Percentiles rank a stretch among this genome's conserved stretches.
phyloP scores from a whole-genome alignment of 306 rosid genomes.

The Comarum palustre region DNA sequence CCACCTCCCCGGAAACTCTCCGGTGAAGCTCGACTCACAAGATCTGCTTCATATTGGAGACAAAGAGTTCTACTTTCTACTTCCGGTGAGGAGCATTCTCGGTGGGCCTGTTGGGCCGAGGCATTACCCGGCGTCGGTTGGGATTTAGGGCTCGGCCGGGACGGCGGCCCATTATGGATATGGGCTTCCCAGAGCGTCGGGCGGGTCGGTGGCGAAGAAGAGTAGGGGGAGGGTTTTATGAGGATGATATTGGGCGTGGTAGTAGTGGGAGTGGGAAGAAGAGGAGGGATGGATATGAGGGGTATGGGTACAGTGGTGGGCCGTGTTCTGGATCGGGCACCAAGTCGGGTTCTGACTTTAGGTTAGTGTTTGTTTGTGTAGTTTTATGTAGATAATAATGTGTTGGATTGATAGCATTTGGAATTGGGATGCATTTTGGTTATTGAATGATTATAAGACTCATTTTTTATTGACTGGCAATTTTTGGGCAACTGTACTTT shows the following conservation, averaged over 20 bases:
- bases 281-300: constrained; percentile 71
- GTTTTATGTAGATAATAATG: not conserved
- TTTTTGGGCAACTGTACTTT: not conserved
- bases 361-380: constrained; percentile 44
- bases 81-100: constrained; percentile 74
- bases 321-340: constrained; percentile 51
- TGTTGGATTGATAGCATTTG: not conserved
- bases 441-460: not conserved
- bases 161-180: constrained; percentile 51
- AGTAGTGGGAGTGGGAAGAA: constrained; percentile 66
- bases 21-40: constrained; percentile 93
- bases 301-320: constrained; percentile 53
- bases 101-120: constrained; percentile 56
- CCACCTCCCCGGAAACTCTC: constrained; percentile 86
- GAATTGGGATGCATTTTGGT: not conserved
- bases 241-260: constrained; percentile 51
- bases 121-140: constrained; percentile 34
- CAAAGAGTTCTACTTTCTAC: constrained; percentile 81
- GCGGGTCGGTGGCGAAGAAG: constrained; percentile 54
- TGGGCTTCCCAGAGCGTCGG: constrained; percentile 35
- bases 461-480: not conserved
- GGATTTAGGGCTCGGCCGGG: constrained; percentile 18
- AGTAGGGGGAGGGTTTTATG: constrained; percentile 61
- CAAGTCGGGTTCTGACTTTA: constrained; percentile 52
- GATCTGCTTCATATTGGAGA: constrained; percentile 97